Conservation (phyloP, 768 basidiomycete genomes). For the Naganishia onofrii region DNA sequence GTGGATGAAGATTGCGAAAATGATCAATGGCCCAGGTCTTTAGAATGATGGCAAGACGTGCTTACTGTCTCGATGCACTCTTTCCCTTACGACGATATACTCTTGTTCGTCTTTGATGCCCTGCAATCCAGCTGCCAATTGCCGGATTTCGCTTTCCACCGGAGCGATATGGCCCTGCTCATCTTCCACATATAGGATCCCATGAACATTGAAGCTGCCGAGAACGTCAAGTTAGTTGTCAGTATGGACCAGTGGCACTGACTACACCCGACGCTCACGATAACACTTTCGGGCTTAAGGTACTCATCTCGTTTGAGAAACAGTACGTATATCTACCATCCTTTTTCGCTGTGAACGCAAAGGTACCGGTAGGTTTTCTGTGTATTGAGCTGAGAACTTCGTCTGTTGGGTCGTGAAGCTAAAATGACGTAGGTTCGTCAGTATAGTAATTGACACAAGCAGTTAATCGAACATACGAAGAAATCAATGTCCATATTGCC, state of each 20-base stretch:
- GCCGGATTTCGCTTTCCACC: slow-evolving; percentile 90
- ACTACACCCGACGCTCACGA: slow-evolving; percentile 60
- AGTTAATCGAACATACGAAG: slow-evolving; percentile 61
- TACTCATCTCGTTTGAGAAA: slow-evolving; percentile 98
- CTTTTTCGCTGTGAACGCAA: slow-evolving; percentile 77
- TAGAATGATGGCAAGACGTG: not conserved
- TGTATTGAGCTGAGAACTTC: slow-evolving; percentile 71
- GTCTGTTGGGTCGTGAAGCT: slow-evolving; percentile 78
- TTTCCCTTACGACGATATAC: slow-evolving; percentile 92
- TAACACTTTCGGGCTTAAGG: slow-evolving; percentile 90
- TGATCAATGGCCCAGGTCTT: not conserved
- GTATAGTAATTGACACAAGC: not conserved
- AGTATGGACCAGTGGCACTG: not conserved
- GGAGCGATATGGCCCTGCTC: slow-evolving; percentile 77
- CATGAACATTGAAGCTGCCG: slow-evolving; percentile 92
- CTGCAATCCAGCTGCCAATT: slow-evolving; percentile 72
- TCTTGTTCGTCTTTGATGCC: slow-evolving; percentile 98
- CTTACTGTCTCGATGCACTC: slow-evolving; percentile 88
- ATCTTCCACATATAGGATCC: slow-evolving; percentile 87
- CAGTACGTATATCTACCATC: slow-evolving; percentile 92
- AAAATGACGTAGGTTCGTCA: not conserved
- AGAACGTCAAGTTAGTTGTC: no score
- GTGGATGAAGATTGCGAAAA: not conserved
- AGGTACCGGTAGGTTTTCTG: slow-evolving; percentile 82
- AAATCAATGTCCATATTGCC: slow-evolving; percentile 98